phyloP scores from a whole-genome alignment of 768 basidiomycete species.

The Tephrocybe sp. region DNA sequence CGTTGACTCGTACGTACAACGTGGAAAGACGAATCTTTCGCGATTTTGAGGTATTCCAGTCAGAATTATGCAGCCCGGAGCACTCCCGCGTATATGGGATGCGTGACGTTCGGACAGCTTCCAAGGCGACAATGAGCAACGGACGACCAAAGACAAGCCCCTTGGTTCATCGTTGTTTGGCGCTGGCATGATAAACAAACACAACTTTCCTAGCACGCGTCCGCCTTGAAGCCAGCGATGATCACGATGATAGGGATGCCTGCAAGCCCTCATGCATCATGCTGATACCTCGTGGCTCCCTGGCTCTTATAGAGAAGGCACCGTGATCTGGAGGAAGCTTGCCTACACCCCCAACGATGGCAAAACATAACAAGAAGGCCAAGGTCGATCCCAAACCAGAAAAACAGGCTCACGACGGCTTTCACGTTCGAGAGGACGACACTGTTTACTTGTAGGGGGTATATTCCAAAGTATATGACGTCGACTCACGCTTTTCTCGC shows the following conservation, averaged over 20 bases:
- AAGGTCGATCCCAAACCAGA: background rate
- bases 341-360: background rate
- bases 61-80: background rate
- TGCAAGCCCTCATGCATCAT: background rate
- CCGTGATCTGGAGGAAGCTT: background rate
- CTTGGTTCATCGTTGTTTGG: conserved; percentile 3
- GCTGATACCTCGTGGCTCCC: conserved; percentile 4
- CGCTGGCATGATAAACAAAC: background rate
- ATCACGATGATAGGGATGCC: background rate
- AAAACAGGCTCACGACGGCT: background rate
- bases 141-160: background rate
- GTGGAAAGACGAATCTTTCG: background rate
- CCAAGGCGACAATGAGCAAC: background rate
- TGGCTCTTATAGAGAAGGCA: background rate
- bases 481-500: background rate
- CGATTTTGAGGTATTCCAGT: background rate
- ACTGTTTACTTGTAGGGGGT: conserved; percentile 6
- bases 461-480: background rate
- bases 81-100: background rate
- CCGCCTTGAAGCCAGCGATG: background rate
- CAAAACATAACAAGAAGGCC: background rate
- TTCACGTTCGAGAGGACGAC: conserved; percentile 6
- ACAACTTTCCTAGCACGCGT: background rate
- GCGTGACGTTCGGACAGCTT: background rate
- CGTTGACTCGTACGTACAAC: conserved; percentile 5